A percentile compares a stretch with the other conserved stretches of the same genome.
These are phyloP conservation scores for Pythium apleroticum DNA, from an alignment of 352 stramenopile genomes.

Conservation along the genomic window DNA sequence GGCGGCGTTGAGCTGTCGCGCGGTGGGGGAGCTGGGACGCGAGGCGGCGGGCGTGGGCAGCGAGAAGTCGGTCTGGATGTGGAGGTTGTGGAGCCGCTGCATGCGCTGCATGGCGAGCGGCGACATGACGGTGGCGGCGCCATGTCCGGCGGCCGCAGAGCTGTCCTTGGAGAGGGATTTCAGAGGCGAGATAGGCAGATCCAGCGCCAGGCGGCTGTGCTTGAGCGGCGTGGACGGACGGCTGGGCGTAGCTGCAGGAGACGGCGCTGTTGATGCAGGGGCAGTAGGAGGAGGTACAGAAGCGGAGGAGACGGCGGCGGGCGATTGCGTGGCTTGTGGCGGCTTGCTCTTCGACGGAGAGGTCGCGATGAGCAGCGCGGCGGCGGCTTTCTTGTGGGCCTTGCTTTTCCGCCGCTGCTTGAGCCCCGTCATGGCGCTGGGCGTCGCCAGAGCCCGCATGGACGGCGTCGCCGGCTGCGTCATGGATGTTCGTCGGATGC, in stretches of 20 bases:
- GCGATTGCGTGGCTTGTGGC: background rate
- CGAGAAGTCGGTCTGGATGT: constrained; percentile 35
- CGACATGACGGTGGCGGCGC: constrained; percentile 18
- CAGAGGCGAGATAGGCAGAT: constrained; percentile 23
- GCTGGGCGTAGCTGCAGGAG: constrained; percentile 5
- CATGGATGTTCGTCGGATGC: background rate
- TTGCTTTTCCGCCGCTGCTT: constrained; percentile 28
- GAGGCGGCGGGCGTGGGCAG: background rate
- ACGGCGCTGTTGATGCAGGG: background rate
- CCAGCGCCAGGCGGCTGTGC: constrained; percentile 21
- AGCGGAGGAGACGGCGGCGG: background rate
- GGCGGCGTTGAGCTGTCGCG: background rate
- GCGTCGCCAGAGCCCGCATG: background rate
- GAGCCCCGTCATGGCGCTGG: background rate
- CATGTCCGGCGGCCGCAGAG: background rate
- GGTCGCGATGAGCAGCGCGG: constrained; percentile 11
- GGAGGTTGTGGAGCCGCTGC: constrained; percentile 36
- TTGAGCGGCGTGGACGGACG: constrained; percentile 18
- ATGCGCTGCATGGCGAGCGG: constrained; percentile 36
- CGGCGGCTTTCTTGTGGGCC: constrained; percentile 15
- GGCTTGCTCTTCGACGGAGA: constrained; percentile 7
- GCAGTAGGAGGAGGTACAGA: background rate
- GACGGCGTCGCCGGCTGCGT: background rate
- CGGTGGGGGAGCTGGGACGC: background rate
- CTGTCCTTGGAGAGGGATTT: constrained; percentile 15